A percentile compares a stretch with the other conserved stretches of the same genome.
Conservation (phyloP, 306 rosid genomes). For the Pueraria montana region DNA sequence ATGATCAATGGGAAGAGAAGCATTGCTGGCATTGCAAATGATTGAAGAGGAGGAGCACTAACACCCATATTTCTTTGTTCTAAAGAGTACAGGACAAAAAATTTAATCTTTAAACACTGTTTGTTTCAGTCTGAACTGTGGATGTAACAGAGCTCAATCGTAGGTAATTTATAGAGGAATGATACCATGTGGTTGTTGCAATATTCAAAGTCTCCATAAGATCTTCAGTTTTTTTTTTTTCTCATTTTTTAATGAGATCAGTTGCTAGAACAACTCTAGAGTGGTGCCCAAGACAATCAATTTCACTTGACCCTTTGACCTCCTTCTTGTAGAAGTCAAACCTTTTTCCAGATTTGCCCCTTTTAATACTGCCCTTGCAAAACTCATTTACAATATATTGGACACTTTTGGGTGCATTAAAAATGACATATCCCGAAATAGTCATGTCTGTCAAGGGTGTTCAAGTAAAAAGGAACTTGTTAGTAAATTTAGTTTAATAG, state of each 20-base stretch:
- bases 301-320: constrained; percentile 53
- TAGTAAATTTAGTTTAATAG: neutral
- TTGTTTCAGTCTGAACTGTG: constrained; percentile 7
- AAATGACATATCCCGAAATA: constrained; percentile 21
- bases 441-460: neutral
- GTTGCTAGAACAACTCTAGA: constrained; percentile 71
- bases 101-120: neutral
- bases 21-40: too few species aligned
- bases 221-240: neutral
- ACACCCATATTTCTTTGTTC: too few species aligned
- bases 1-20: too few species aligned
- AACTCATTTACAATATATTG: constrained; percentile 27
- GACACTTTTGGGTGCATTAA: constrained; percentile 35
- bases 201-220: neutral
- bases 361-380: neutral
- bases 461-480: constrained; percentile 2
- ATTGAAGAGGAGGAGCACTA: too few species aligned
- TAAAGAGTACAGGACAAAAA: too few species aligned
- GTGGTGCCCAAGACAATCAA: constrained; percentile 76
- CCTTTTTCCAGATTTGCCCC: constrained; percentile 4
- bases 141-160: constrained; percentile 13
- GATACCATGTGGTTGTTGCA: constrained; percentile 43
- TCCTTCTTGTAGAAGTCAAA: constrained; percentile 66
- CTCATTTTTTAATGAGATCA: constrained; percentile 32
- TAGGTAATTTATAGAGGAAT: constrained; percentile 50